Percentiles rank a stretch among this genome's conserved stretches.
Evolutionary conservation across 352 stramenopile genomes (phyloP).

Genomic region (Globisporangium megalacanthum): DNA sequence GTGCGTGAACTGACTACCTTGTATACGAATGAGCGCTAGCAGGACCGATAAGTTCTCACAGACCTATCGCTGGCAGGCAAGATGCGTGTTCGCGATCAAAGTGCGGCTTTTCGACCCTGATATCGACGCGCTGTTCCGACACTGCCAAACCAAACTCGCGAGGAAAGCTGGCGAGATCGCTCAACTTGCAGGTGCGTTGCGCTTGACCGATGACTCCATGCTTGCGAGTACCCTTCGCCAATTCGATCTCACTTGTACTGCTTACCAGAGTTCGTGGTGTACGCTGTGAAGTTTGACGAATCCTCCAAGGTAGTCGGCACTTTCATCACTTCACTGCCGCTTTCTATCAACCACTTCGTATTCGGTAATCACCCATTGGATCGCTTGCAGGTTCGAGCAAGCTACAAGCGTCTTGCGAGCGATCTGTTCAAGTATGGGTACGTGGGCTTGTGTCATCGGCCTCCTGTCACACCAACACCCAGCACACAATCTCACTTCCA

Average conservation of each 20-base stretch:
- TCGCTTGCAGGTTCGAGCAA: conserved; percentile 32
- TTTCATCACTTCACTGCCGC: not conserved
- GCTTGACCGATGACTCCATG: not conserved
- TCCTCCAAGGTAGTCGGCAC: conserved; percentile 22
- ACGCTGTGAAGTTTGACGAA: conserved; percentile 49
- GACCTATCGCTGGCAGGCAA: conserved; percentile 21
- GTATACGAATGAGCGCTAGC: not conserved
- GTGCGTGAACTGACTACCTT: conserved; percentile 1
- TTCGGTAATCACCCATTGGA: not conserved
- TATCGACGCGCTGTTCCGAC: conserved; percentile 36
- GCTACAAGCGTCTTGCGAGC: conserved; percentile 48
- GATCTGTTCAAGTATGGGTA: conserved; percentile 64
- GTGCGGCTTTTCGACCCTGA: conserved; percentile 55
- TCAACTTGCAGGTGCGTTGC: conserved; percentile 42
- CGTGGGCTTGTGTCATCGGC: not conserved
- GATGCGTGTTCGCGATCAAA: conserved; percentile 45
- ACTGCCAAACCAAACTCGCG: conserved; percentile 40
- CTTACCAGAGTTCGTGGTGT: conserved; percentile 53
- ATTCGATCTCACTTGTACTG: not conserved
- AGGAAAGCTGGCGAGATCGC: conserved; percentile 29
- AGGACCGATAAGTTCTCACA: not conserved
- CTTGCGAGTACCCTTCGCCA: not conserved
- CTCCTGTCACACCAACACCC: not conserved
- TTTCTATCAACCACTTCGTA: no score
- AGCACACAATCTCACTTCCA: not conserved